Conservation (phyloP, 2,329 filamentous ascomycete genomes). For the Paecilomyces dactylethromorphus region DNA sequence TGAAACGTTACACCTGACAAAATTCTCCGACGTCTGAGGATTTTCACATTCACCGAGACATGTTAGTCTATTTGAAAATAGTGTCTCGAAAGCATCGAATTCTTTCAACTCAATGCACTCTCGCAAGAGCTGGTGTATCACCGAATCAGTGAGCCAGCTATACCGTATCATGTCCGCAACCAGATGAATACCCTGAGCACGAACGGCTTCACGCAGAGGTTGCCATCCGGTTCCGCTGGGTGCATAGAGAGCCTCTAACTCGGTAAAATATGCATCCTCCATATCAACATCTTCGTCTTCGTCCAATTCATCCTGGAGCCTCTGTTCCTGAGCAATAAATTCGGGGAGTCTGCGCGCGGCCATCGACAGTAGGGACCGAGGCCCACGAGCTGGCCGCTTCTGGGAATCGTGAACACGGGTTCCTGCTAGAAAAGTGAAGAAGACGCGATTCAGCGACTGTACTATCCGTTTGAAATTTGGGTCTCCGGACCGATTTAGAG, state of each 20-base stretch:
- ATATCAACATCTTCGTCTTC: conserved; percentile 30
- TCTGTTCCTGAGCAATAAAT: conserved; percentile 33
- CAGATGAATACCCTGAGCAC: conserved; percentile 32
- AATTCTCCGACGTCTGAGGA: conserved; percentile 17
- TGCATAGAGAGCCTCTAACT: conserved; percentile 33
- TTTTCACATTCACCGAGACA: conserved; percentile 20
- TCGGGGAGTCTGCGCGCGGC: conserved; percentile 27
- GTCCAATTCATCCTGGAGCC: conserved; percentile 23
- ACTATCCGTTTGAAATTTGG: conserved; percentile 27
- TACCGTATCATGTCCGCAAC: conserved; percentile 30
- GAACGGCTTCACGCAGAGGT: conserved; percentile 34
- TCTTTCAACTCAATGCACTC: conserved; percentile 23
- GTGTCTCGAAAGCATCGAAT: conserved; percentile 28
- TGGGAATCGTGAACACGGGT: conserved; percentile 14
- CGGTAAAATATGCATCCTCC: conserved; percentile 36
- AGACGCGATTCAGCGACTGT: conserved; percentile 25
- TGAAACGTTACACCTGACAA: conserved; percentile 17
- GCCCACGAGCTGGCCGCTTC: conserved; percentile 7
- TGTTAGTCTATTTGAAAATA: conserved; percentile 27
- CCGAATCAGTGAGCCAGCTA: conserved; percentile 26
- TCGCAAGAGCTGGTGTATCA: conserved; percentile 26
- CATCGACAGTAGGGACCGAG: conserved; percentile 33
- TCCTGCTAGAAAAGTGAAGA: conserved; percentile 30
- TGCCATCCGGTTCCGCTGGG: conserved; percentile 29
- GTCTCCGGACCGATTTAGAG: conserved; percentile 25